Percentiles rank a stretch among this genome's conserved stretches.
phyloP scores from a whole-genome alignment of 805 yeast species.

The Candida parachauliodes region DNA sequence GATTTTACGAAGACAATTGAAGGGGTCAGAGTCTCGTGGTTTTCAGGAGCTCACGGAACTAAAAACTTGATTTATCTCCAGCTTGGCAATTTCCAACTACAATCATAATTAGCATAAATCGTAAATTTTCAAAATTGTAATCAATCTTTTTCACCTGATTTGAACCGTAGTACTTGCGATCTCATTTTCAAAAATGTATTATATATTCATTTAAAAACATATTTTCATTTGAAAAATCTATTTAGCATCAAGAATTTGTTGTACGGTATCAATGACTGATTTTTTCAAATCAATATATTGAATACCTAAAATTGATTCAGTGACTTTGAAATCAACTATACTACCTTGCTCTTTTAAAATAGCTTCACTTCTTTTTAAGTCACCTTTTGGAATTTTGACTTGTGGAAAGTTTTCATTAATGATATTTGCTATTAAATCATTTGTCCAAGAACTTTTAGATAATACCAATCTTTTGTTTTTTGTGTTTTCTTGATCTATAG shows the following conservation, averaged over 20 bases:
- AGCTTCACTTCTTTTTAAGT: constrained; percentile 8
- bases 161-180: no score
- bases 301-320: constrained; percentile 34
- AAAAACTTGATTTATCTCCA: no score
- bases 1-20: no score
- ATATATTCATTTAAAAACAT: no score
- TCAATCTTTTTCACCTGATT: no score
- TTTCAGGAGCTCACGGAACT: no score
- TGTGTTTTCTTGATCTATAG: constrained; percentile 26
- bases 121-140: no score
- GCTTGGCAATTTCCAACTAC: no score
- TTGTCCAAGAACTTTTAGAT: constrained; percentile 24
- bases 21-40: no score
- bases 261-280: constrained; percentile 39
- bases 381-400: constrained; percentile 36
- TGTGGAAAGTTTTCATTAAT: constrained; percentile 38
- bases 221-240: no score
- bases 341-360: constrained; percentile 9
- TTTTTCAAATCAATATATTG: constrained; percentile 35
- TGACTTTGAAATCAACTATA: constrained; percentile 27
- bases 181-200: no score
- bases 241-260: constrained; percentile 24
- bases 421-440: constrained; percentile 19
- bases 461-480: constrained; percentile 21
- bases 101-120: no score